Conservation (phyloP, 176 grass and related monocot species). For the Tuctoria greenei region DNA sequence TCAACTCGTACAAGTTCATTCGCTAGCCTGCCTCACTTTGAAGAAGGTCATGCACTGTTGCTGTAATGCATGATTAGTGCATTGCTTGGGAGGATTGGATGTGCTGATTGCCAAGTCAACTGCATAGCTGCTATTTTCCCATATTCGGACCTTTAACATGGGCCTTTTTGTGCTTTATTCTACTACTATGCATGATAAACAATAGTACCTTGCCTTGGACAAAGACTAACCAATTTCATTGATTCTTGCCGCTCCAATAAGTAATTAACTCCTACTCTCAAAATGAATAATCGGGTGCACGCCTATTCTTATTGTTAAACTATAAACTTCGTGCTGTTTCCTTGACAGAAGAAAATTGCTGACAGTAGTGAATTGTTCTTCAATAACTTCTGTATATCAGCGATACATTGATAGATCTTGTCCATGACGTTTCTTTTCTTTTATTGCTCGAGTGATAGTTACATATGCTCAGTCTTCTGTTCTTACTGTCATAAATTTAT, state of each 20-base stretch:
- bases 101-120: neutral
- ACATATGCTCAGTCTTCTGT: neutral
- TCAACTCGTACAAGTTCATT: neutral
- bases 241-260: neutral
- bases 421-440: neutral
- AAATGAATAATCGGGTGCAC: neutral
- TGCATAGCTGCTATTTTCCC: neutral
- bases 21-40: neutral
- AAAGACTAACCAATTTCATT: neutral
- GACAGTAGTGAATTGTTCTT: neutral
- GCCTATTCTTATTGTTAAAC: neutral
- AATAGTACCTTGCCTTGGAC: constrained; percentile 12
- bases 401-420: neutral
- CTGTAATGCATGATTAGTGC: neutral
- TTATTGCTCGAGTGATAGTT: neutral
- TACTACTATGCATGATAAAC: neutral
- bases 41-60: neutral
- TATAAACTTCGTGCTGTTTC: neutral
- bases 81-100: neutral
- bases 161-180: neutral
- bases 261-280: neutral
- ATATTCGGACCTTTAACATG: neutral
- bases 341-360: neutral
- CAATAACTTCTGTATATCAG: neutral
- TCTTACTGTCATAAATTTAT: neutral